Percentiles rank a stretch among this genome's conserved stretches.
Conservation (phyloP, 106 monocot genomes). For the Allium sativum region DNA sequence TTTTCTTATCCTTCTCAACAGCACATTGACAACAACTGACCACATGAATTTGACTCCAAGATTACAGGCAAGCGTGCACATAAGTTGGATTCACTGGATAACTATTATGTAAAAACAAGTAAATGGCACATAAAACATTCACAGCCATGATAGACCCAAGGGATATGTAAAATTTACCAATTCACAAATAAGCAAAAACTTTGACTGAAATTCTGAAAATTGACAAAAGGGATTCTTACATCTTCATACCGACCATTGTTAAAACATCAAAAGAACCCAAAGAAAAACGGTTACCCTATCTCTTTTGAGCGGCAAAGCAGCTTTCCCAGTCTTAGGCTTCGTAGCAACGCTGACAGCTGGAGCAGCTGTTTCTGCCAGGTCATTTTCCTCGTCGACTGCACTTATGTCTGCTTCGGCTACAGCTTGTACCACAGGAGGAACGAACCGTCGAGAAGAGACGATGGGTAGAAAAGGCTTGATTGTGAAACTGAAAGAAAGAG, state of each 20-base stretch:
- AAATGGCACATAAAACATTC: no score
- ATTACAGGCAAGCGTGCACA: no score
- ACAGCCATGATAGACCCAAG: no score
- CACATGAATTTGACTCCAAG: no score
- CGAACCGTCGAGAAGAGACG: conserved; percentile 2
- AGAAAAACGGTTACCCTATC: conserved; percentile 46
- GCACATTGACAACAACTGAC: no score
- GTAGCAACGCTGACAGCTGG: conserved; percentile 19
- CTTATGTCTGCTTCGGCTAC: conserved; percentile 38
- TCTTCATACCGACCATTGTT: no score
- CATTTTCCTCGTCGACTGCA: conserved; percentile 13
- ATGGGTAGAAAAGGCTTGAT: conserved; percentile 11
- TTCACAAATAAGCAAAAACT: no score
- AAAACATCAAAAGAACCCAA: not conserved
- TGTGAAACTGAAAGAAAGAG: not conserved
- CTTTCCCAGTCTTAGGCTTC: conserved; percentile 77
- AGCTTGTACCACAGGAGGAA: conserved; percentile 6
- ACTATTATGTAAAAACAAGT: no score
- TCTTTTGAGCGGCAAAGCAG: conserved; percentile 72
- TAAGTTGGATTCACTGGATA: no score
- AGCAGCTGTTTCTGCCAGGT: not conserved
- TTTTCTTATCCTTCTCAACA: no score
- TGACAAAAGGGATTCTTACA: not conserved
- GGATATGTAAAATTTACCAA: no score
- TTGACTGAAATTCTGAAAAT: not conserved